These are phyloP conservation scores for Aspergillus steynii DNA, from an alignment of 495 filamentous ascomycete genomes.

Conservation along the genomic window DNA sequence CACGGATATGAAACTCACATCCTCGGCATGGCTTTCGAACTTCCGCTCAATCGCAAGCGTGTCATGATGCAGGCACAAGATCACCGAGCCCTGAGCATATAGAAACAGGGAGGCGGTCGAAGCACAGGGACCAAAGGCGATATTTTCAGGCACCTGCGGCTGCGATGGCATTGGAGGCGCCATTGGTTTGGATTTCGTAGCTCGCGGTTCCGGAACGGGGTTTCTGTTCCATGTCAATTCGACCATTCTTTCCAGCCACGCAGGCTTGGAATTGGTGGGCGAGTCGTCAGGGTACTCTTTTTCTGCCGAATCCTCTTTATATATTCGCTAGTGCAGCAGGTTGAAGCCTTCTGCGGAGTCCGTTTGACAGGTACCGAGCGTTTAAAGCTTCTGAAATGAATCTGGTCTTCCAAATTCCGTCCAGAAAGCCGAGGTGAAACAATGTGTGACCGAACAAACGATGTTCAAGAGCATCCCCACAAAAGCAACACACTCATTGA, in stretches of 20 bases:
- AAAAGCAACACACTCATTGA: background rate
- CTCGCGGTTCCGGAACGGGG: constrained; percentile 27
- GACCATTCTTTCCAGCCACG: constrained; percentile 22
- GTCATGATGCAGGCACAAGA: constrained; percentile 87
- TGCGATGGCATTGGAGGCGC: constrained; percentile 40
- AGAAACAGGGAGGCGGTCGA: constrained; percentile 86
- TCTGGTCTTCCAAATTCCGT: background rate
- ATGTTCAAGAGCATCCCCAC: background rate
- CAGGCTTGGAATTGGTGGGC: background rate
- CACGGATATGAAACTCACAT: constrained; percentile 77
- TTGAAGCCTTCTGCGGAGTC: background rate
- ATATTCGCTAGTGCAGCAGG: too few relatives aligned
- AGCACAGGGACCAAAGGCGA: constrained; percentile 74
- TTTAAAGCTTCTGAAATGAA: background rate
- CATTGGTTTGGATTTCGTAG: constrained; percentile 30
- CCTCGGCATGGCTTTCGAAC: constrained; percentile 81
- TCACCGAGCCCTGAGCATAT: constrained; percentile 74
- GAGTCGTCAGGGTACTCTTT: background rate
- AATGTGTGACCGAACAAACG: background rate
- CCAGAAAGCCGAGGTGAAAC: background rate
- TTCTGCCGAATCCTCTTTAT: background rate
- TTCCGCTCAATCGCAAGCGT: constrained; percentile 85
- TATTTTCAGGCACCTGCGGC: constrained; percentile 49
- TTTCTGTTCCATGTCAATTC: constrained; percentile 38
- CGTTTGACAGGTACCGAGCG: background rate